Conservation (phyloP, 2,329 filamentous ascomycete species). For the Diaporthe vexans region DNA sequence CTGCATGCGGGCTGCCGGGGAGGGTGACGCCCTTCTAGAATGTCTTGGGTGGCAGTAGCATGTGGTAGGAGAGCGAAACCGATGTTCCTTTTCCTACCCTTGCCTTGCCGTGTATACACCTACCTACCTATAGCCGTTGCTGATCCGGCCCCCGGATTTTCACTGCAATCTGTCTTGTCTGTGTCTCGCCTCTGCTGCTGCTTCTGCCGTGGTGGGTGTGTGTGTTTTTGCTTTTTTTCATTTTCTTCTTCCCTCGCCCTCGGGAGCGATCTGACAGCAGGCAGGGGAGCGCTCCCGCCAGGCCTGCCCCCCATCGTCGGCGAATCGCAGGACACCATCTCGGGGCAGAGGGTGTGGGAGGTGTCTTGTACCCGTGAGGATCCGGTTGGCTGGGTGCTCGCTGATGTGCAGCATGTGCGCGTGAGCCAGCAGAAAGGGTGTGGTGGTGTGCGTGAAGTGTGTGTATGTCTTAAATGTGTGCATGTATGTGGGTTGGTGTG, state of each 20-base stretch:
- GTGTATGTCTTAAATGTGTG: background rate
- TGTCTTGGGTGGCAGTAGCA: constrained; percentile 9
- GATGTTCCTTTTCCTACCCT: background rate
- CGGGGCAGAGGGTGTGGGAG: background rate
- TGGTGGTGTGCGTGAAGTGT: background rate
- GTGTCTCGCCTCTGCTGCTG: no score
- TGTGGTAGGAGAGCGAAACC: background rate
- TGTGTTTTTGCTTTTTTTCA: constrained; percentile 19
- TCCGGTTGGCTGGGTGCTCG: constrained; percentile 15
- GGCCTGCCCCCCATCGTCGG: background rate
- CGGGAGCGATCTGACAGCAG: constrained; percentile 11
- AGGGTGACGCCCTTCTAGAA: constrained; percentile 33
- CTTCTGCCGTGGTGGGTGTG: background rate
- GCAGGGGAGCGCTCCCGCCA: background rate
- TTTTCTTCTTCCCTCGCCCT: background rate
- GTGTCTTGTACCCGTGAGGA: constrained; percentile 2
- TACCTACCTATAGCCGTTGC: background rate
- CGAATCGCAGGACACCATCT: constrained; percentile 21
- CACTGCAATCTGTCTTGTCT: background rate
- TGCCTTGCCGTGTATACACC: background rate
- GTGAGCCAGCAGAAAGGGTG: background rate
- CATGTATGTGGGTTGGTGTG: background rate
- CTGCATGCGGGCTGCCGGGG: background rate
- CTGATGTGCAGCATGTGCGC: constrained; percentile 25
- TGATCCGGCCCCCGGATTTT: constrained; percentile 31